phyloP scores from a whole-genome alignment of 73 alveolate species.

The Tetrahymena elliotti region DNA sequence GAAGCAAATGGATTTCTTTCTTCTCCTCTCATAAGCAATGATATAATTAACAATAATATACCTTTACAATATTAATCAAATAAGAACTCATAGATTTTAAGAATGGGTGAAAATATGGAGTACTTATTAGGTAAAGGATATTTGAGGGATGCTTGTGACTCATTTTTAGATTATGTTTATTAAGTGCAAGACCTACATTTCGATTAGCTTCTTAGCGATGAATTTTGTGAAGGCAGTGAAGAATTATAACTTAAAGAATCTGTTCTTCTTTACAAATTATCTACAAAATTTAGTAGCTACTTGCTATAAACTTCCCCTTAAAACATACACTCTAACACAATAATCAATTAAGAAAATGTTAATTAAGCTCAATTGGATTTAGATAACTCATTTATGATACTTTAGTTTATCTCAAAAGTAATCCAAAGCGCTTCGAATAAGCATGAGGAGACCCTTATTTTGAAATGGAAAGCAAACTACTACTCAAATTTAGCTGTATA shows the following conservation, averaged over 20 bases:
- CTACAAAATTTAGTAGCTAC: neutral
- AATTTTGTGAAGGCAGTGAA: neutral
- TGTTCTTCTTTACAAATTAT: neutral
- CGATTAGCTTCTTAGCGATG: neutral
- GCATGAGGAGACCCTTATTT: neutral
- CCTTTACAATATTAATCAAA: neutral
- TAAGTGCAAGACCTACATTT: neutral
- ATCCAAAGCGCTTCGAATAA: neutral
- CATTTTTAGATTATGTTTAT: neutral
- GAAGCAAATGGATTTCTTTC: neutral
- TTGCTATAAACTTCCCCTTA: neutral
- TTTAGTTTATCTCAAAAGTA: neutral
- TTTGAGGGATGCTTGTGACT: neutral
- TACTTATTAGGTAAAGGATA: neutral
- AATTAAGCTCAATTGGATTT: neutral
- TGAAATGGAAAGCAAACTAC: neutral
- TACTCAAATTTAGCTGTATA: neutral
- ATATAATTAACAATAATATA: neutral
- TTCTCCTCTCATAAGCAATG: neutral
- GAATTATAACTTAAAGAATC: neutral
- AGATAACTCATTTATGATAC: neutral
- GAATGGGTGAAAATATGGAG: neutral
- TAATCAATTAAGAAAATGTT: neutral
- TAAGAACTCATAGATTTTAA: neutral
- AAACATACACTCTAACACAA: neutral